Percentiles rank a stretch among this genome's conserved stretches.
Conservation (phyloP, 306 rosid genomes). For the Sicyos edulis region DNA sequence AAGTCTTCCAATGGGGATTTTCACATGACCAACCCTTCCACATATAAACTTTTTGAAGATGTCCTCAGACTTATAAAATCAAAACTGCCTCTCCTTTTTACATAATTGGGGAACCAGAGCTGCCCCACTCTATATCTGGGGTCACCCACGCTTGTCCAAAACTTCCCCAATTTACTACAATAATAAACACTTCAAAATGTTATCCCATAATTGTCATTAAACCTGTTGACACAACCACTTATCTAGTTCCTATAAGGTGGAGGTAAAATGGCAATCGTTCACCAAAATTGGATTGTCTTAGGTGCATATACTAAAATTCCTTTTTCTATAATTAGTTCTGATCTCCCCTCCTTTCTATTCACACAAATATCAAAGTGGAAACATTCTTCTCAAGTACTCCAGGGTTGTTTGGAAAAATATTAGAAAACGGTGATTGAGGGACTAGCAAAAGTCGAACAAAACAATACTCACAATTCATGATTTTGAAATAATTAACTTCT, state of each 20-base stretch:
- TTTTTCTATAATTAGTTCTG: neutral
- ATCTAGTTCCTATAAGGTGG: neutral
- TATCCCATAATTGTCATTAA: neutral
- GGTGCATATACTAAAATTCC: neutral
- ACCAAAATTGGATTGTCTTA: neutral
- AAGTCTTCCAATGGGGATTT: neutral
- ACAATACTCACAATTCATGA: neutral
- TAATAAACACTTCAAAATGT: neutral
- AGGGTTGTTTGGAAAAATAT: neutral
- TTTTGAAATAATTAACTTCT: neutral
- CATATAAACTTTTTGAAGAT: neutral
- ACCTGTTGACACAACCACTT: neutral
- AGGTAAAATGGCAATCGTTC: constrained; percentile 1
- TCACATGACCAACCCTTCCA: neutral
- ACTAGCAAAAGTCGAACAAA: neutral
- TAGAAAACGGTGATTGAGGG: neutral
- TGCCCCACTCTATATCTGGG: no score
- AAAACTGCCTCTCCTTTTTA: neutral
- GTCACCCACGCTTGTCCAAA: neutral
- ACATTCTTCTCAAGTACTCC: neutral
- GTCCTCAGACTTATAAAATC: neutral
- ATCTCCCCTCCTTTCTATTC: neutral
- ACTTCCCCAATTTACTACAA: neutral
- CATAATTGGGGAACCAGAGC: no score
- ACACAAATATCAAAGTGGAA: neutral